These are phyloP conservation scores for Dothideomycetes sp. DNA, from an alignment of 2,329 filamentous ascomycete genomes.

Conservation along the genomic window DNA sequence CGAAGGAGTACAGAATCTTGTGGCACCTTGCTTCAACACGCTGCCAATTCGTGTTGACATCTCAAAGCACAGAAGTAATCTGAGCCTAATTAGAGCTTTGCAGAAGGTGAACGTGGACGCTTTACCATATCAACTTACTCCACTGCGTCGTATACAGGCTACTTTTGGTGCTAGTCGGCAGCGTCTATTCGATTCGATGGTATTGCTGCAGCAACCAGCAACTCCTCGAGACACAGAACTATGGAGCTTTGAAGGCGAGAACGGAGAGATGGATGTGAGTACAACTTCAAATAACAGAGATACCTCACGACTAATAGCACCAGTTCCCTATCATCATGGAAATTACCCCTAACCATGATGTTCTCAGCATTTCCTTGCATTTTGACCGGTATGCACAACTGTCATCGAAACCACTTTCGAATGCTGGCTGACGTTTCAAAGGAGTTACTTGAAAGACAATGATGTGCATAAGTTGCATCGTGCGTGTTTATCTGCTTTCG, in stretches of 20 bases:
- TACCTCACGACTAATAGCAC: background rate
- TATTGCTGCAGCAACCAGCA: slow-evolving; percentile 64
- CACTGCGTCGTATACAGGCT: slow-evolving; percentile 60
- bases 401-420: background rate
- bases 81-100: slow-evolving; percentile 50
- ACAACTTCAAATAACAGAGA: background rate
- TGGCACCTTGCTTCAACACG: slow-evolving; percentile 92
- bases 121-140: slow-evolving; percentile 63
- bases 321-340: slow-evolving; percentile 16
- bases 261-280: slow-evolving; percentile 56
- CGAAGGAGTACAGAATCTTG: slow-evolving; percentile 57
- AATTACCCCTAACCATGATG: slow-evolving; percentile 34
- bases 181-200: slow-evolving; percentile 67
- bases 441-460: slow-evolving; percentile 17
- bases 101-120: slow-evolving; percentile 54
- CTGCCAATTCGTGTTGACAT: slow-evolving; percentile 59
- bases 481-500: slow-evolving; percentile 17
- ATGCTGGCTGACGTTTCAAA: background rate
- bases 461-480: slow-evolving; percentile 4
- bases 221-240: slow-evolving; percentile 36
- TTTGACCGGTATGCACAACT: slow-evolving; percentile 34
- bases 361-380: slow-evolving; percentile 53
- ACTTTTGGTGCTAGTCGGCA: slow-evolving; percentile 27
- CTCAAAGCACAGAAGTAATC: slow-evolving; percentile 39
- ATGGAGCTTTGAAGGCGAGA: slow-evolving; percentile 43